Evolutionary conservation across 2,329 filamentous ascomycete genomes (phyloP).

Genomic region (Stromatinia cepivora): DNA sequence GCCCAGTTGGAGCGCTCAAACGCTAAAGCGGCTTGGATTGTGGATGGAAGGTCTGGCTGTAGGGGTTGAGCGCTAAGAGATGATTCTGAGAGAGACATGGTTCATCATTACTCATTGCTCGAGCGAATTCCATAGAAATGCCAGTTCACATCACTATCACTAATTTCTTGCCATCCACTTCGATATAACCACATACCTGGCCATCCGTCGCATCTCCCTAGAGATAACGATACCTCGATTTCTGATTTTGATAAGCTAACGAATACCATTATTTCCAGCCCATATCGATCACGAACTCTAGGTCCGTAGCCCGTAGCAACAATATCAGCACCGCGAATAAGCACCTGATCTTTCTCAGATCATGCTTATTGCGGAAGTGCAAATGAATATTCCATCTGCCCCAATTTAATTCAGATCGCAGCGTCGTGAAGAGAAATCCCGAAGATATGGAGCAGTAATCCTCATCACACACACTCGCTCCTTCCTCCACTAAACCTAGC

Average conservation of each 20-base stretch:
- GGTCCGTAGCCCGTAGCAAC: conserved; percentile 55
- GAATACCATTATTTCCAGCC: conserved; percentile 45
- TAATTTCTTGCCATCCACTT: conserved; percentile 55
- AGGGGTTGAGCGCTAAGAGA: background rate
- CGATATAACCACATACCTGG: conserved; percentile 48
- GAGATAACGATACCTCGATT: conserved; percentile 37
- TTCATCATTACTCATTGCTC: conserved; percentile 49
- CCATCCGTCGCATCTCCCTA: conserved; percentile 50
- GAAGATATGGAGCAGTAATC: conserved; percentile 46
- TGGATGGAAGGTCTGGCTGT: background rate
- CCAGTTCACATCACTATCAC: conserved; percentile 43
- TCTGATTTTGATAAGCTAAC: conserved; percentile 32
- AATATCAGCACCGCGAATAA: conserved; percentile 53
- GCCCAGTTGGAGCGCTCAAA: background rate
- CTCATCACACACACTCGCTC: conserved; percentile 51
- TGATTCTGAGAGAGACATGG: conserved; percentile 24
- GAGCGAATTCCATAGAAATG: conserved; percentile 49
- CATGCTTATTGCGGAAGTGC: conserved; percentile 48
- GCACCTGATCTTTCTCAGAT: conserved; percentile 45
- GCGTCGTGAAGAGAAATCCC: conserved; percentile 42
- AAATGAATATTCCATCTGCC: conserved; percentile 51
- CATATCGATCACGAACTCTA: conserved; percentile 46
- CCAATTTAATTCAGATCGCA: conserved; percentile 44
- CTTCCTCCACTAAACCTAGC: conserved; percentile 46
- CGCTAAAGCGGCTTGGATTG: background rate